These are phyloP conservation scores for Coemansia sp. DNA, from an alignment of 192 early-diverging fungal genomes.

Conservation along the genomic window DNA sequence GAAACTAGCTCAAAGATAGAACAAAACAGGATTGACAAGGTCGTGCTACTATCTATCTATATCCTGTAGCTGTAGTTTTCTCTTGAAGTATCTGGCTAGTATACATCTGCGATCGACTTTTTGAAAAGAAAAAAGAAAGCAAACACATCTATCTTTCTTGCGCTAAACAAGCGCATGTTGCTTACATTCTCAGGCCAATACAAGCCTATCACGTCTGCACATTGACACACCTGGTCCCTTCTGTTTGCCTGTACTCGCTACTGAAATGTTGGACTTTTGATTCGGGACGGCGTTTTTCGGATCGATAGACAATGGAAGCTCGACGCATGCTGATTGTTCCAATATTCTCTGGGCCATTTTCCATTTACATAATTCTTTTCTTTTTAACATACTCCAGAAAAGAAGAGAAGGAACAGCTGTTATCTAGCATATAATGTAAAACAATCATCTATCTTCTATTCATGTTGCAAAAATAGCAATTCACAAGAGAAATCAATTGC, in stretches of 20 bases:
- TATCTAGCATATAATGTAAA: not conserved
- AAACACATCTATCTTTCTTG: not conserved
- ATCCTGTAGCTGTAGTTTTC: not conserved
- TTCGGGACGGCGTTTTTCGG: not conserved
- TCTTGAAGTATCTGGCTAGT: not conserved
- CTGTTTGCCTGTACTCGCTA: not conserved
- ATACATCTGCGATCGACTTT: not conserved
- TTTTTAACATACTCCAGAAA: not conserved
- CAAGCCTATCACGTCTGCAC: not conserved
- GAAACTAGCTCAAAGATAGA: not conserved
- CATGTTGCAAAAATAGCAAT: not conserved
- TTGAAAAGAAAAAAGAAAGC: too few species aligned
- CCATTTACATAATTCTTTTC: not conserved
- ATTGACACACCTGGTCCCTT: conserved; percentile 3
- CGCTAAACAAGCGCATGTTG: not conserved
- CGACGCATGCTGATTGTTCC: not conserved
- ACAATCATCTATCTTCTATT: not conserved
- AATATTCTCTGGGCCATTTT: not conserved
- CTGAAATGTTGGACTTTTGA: too few species aligned
- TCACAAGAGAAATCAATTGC: not conserved
- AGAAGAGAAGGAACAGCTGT: not conserved
- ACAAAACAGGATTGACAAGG: not conserved
- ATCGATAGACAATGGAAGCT: not conserved
- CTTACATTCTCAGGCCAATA: too few species aligned
- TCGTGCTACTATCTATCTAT: not conserved